Evolutionary conservation across 192 early-diverging fungal genomes (phyloP).

Genomic region (Mycoemilia scoparia): DNA sequence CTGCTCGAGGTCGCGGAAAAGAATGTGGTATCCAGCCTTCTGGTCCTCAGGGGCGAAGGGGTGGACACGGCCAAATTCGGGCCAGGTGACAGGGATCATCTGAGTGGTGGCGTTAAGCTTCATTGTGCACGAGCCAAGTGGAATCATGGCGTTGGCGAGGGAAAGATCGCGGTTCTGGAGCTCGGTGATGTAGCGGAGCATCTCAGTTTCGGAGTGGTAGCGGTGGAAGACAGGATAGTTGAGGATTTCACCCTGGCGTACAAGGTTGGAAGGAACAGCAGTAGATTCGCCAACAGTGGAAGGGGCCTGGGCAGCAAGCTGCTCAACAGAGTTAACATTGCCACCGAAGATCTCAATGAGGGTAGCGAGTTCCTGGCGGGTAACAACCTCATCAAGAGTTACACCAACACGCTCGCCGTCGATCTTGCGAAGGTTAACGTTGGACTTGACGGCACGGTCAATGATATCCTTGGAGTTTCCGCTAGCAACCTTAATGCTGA

Average conservation of each 20-base stretch:
- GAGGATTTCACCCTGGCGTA: conserved; percentile 58
- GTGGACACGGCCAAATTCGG: conserved; percentile 88
- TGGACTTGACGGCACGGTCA: conserved; percentile 45
- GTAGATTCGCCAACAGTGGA: conserved; percentile 26
- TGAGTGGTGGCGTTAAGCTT: conserved; percentile 98
- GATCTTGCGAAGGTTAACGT: conserved; percentile 81
- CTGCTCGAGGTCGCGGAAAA: conserved; percentile 75
- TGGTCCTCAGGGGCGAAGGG: conserved; percentile 93
- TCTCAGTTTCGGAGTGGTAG: conserved; percentile 96
- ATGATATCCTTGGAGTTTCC: conserved; percentile 44
- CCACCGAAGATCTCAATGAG: conserved; percentile 66
- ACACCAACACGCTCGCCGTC: conserved; percentile 60
- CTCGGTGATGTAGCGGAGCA: conserved; percentile 90
- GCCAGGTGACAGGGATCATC: conserved; percentile 99
- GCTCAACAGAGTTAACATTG: conserved; percentile 32
- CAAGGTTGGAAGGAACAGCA: conserved; percentile 40
- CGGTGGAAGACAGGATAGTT: conserved; percentile 88
- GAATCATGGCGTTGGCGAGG: conserved; percentile 97
- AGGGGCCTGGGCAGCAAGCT: conserved; percentile 28
- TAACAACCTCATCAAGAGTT: conserved; percentile 84
- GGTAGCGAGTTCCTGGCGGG: conserved; percentile 58
- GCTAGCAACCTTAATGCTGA: conserved; percentile 56
- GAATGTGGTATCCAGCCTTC: conserved; percentile 77
- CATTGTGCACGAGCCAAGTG: conserved; percentile 98
- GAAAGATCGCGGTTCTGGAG: conserved; percentile 96